Conservation (phyloP, 441 rosid genomes). For the Francoa sonchifolia region DNA sequence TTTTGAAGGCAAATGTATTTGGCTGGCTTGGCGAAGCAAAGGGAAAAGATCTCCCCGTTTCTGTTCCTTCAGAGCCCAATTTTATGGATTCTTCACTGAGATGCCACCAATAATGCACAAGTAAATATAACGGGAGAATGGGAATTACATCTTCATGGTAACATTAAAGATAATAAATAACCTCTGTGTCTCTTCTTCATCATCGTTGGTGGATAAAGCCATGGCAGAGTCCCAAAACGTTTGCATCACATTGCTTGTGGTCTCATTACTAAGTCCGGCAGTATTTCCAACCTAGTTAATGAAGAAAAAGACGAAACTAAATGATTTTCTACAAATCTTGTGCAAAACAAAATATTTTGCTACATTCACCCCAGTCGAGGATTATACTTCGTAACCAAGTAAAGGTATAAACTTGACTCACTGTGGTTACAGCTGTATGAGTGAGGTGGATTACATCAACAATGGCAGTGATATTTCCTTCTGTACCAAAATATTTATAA, state of each 20-base stretch:
- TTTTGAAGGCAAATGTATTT: constrained; percentile 63
- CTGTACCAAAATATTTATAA: constrained; percentile 30
- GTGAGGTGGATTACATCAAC: constrained; percentile 78
- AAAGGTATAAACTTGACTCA: constrained; percentile 24
- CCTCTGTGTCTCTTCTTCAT: constrained; percentile 73
- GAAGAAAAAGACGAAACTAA: constrained; percentile 5
- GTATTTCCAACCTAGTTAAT: constrained; percentile 59
- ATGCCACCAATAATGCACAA: constrained; percentile 13
- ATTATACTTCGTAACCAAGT: too few relatives aligned
- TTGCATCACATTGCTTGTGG: constrained; percentile 79
- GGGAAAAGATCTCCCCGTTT: constrained; percentile 47
- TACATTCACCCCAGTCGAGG: too few relatives aligned
- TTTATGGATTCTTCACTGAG: constrained; percentile 77
- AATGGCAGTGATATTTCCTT: constrained; percentile 69
- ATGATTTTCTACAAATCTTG: constrained; percentile 1
- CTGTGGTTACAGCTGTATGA: constrained; percentile 94
- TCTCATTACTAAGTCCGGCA: constrained; percentile 57
- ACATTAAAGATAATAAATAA: constrained; percentile 11
- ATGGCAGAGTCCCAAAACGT: constrained; percentile 99
- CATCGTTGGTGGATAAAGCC: constrained; percentile 60
- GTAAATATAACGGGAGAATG: constrained; percentile 6
- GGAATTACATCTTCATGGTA: constrained; percentile 5
- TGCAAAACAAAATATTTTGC: too few relatives aligned
- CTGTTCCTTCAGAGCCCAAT: constrained; percentile 64
- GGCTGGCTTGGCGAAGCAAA: constrained; percentile 26